Base-by-base conservation (phyloP, 2,329 filamentous ascomycete species). In the Paraphoma chrysanthemicola region DNA sequence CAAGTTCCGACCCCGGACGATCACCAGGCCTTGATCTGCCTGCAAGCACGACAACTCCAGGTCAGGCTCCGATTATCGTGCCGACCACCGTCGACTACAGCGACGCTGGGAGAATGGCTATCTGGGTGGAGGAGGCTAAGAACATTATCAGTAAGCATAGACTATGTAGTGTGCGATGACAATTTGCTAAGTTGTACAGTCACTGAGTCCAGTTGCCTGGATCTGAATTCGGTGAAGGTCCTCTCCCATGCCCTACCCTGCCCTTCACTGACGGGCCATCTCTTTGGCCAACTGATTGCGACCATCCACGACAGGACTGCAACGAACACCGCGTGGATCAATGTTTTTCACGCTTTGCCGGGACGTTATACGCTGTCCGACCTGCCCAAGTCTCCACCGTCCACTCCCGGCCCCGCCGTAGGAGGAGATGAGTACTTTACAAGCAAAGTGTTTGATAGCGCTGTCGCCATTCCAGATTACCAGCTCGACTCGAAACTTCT, bases 321-420 rank as follows among this genome's bases (percentile, higher is more conserved):
- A 23, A 80, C 78, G 47, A 79, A 81, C 12, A 85, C 82, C 0
- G 81, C 82, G 2, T 88, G 86, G 78, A 87, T 88, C 72, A 87
- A 87, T 56, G 83, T 89, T 48, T 87, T 86, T 51, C 86, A 89
- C 66, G 86, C 86, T 1, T 84, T 88, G 1, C 86, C 85, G 9
- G 83, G 85, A 41, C 83, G 84, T 50, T 88, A 87, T 74, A 88
- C 82, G 53, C 79, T 89, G 36, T 81, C 82, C 17, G 86, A 88
- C 62, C 79, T 89, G 4, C 86, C 86, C 7, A 85, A 82, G 30
- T 88, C 86, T n/a, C 86, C 86, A 8, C 85, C 86, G 4, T 83
- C 79, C 49, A 88, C 86, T 2, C 86, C 86, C 11, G 80, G 79
- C 9, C 79, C 78, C 4, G 74, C 78, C 0, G 78, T 82, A 36